Evolutionary conservation across 345 rosid species (phyloP).

Genomic region (Clarkia xantiana): DNA sequence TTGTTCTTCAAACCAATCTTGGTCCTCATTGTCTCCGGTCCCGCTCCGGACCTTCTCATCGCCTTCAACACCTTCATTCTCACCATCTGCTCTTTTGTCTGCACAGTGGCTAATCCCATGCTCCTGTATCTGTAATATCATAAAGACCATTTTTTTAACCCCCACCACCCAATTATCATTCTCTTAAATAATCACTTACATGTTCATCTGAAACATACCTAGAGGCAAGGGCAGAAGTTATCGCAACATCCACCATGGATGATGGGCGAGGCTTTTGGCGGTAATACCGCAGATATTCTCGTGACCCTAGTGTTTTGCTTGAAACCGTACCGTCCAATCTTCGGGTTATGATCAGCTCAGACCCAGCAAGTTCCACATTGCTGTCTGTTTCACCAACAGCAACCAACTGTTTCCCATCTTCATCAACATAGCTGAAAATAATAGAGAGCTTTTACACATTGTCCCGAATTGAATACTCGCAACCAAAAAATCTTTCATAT

Average conservation of each 20-base stretch:
- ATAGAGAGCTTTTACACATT: too few relatives aligned
- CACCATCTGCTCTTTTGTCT: conserved; percentile 53
- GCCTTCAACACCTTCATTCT: conserved; percentile 65
- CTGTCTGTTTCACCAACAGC: conserved; percentile 40
- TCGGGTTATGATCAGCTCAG: conserved; percentile 70
- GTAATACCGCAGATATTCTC: conserved; percentile 76
- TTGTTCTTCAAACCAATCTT: conserved; percentile 78
- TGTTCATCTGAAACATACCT: conserved; percentile 44
- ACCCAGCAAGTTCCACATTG: conserved; percentile 57
- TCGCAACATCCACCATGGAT: conserved; percentile 31
- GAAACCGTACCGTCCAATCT: conserved; percentile 31
- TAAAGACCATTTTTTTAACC: not conserved
- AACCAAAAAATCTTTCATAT: too few relatives aligned
- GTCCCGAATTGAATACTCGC: too few relatives aligned
- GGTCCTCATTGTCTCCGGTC: conserved; percentile 44
- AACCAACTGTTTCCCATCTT: conserved; percentile 60
- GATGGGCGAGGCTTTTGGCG: conserved; percentile 88
- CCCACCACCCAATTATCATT: too few relatives aligned
- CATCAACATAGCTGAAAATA: conserved; percentile 56
- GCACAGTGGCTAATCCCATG: conserved; percentile 73
- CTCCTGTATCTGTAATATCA: conserved; percentile 51
- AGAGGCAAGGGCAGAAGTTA: conserved; percentile 55
- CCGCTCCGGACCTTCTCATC: conserved; percentile 41
- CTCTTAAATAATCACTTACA: too few relatives aligned
- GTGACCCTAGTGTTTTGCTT: conserved; percentile 68